phyloP scores from a whole-genome alignment of 2,329 filamentous ascomycete genomes.

The Hawksworthiomyces lignivorus region DNA sequence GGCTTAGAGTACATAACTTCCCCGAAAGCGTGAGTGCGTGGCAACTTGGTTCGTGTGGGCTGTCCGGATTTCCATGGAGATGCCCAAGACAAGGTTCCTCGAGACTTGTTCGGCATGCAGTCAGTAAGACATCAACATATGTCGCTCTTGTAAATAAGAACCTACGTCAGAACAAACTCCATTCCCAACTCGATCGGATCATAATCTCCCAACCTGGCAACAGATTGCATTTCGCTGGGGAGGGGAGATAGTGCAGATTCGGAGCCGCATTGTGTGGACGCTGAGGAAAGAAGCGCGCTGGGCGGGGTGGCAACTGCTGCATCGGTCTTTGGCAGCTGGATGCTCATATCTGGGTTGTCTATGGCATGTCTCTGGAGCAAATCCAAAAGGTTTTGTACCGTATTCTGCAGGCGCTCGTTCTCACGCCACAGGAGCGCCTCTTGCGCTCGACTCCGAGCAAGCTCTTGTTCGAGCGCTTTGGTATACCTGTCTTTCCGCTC shows the following conservation, averaged over 20 bases:
- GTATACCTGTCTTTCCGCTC: conserved; percentile 11
- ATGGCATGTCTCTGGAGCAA: not conserved
- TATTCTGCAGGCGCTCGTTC: conserved; percentile 2
- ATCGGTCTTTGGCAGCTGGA: not conserved
- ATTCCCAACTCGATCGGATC: conserved; percentile 9
- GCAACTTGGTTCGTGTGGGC: not conserved
- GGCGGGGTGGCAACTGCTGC: too few species aligned
- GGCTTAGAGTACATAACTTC: not conserved
- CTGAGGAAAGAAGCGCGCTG: too few species aligned
- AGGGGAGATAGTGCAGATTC: too few species aligned
- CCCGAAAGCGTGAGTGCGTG: conserved; percentile 8
- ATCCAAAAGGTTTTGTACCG: not conserved
- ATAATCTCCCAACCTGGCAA: too few species aligned
- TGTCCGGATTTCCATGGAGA: not conserved
- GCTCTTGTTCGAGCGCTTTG: conserved; percentile 10
- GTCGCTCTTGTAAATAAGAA: too few species aligned
- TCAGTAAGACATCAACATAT: too few species aligned
- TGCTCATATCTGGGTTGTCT: not conserved
- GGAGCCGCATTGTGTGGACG: too few species aligned
- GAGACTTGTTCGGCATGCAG: not conserved
- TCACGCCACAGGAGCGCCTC: conserved; percentile 3
- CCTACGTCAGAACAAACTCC: conserved; percentile 9
- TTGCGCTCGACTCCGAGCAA: conserved; percentile 3
- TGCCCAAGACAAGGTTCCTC: conserved; percentile 10
- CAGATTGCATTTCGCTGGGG: too few species aligned